A percentile compares a stretch with the other conserved stretches of the same genome.
phyloP scores from a whole-genome alignment of 1,284 basidiomycete species.

The Malassezia dermatis region DNA sequence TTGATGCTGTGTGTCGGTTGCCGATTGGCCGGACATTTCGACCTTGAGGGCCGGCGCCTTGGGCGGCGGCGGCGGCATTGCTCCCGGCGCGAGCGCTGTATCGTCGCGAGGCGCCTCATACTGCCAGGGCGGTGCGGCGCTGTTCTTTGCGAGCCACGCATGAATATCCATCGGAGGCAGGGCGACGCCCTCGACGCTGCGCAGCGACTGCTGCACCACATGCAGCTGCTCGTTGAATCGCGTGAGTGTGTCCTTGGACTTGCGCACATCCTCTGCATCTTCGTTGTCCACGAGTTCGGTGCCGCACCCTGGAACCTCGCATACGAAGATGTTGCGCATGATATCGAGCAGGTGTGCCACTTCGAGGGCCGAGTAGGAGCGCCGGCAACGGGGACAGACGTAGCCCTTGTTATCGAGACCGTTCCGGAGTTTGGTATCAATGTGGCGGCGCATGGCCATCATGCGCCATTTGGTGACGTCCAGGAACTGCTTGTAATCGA shows the following conservation, averaged over 20 bases:
- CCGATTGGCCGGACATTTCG: slow-evolving; percentile 38
- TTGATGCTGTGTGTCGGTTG: slow-evolving; percentile 49
- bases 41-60: slow-evolving; percentile 27
- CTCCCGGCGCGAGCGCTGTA: slow-evolving; percentile 1
- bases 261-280: slow-evolving; percentile 68
- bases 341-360: slow-evolving; percentile 67
- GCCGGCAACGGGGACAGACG: slow-evolving; percentile 78
- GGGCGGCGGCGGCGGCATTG: slow-evolving; percentile 14
- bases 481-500: slow-evolving; percentile 87
- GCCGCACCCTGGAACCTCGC: slow-evolving; percentile 49
- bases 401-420: slow-evolving; percentile 83
- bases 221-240: slow-evolving; percentile 84
- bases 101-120: slow-evolving; percentile 9
- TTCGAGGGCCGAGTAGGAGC: slow-evolving; percentile 74
- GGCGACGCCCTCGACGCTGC: slow-evolving; percentile 73
- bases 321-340: slow-evolving; percentile 48
- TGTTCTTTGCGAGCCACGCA: slow-evolving; percentile 36
- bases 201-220: slow-evolving; percentile 72
- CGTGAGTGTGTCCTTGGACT: slow-evolving; percentile 86
- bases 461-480: slow-evolving; percentile 96
- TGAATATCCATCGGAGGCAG: slow-evolving; percentile 60
- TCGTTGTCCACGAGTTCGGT: slow-evolving; percentile 81
- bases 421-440: slow-evolving; percentile 55
- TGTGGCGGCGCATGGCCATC: slow-evolving; percentile 79
- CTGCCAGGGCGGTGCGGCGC: slow-evolving; percentile 31